Evolutionary conservation across 192 early-diverging fungal species (phyloP), one percentile per base, ranked within the genome.

Genomic region (Kappamyces sp.): DNA sequence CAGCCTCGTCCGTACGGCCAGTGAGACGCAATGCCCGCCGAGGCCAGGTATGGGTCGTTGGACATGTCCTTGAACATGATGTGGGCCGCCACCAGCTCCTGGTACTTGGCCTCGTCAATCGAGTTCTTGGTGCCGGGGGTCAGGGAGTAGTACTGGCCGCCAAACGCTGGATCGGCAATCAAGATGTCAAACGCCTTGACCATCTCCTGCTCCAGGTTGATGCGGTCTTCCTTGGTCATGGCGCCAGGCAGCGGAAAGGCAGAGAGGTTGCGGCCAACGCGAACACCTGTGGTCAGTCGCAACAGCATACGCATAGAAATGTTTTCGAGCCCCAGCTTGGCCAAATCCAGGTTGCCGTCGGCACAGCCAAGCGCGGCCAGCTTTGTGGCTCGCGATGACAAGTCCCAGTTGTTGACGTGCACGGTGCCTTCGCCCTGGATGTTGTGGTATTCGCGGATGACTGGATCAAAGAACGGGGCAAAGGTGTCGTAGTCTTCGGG

Each of bases 61-160:
- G 54, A 57, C 54, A 57, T 57, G n/a, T 57, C 54, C n/a, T 57
- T 57, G 54, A 57, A 57, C 54, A 57, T 57, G 38, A 57, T 57
- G 38, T 57, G 54, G 7, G 42, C 54, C 6, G 42, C 46, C 2
- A 57, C 54, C 36, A 57, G n/a, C 33, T 57, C 54, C 46, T 57
- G 54, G 33, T 57, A 57, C 38, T 57, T 57, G 3, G 3, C 54
- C 4, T 57, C 38, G 36, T n/a, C 46, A 32, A 57, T 57, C 31
- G 8, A 8, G 38, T 39, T 44, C 3, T 40, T 40, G n/a, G 23
- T 57, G 23, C 37, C 34, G 9, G 54, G 54, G n/a, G 54, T 57
- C 13, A 57, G 33, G 32, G 54, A 57, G n/a, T 57, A 57, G 38
- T 57, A 57, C 3, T 40, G 31, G 9, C 54, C 54, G 33, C 54